phyloP scores from a whole-genome alignment of 495 filamentous ascomycete species.

The Achaetomiella virescens region DNA sequence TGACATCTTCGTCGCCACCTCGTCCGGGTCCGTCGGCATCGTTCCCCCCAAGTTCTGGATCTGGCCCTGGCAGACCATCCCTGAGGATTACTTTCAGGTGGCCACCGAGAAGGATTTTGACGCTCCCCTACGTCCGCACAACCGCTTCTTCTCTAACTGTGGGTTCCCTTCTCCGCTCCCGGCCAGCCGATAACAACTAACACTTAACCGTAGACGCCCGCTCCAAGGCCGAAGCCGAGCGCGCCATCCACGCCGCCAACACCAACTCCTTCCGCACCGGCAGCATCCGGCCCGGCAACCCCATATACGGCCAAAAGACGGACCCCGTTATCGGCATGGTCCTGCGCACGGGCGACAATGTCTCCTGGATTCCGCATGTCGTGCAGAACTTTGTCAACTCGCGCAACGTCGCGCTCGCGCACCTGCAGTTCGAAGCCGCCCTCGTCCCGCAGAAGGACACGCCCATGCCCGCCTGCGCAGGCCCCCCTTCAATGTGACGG shows the following conservation, averaged over 20 bases:
- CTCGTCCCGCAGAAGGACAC: constrained; percentile 24
- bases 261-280: constrained; percentile 47
- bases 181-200: background rate
- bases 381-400: constrained; percentile 52
- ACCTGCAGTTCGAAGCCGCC: constrained; percentile 52
- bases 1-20: constrained; percentile 54
- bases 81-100: constrained; percentile 37
- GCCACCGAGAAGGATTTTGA: constrained; percentile 43
- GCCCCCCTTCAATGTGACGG: constrained; percentile 39
- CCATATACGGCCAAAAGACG: constrained; percentile 48
- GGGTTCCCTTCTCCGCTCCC: background rate
- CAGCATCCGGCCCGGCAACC: constrained; percentile 51
- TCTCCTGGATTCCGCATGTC: constrained; percentile 43
- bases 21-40: constrained; percentile 47
- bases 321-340: constrained; percentile 36
- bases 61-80: constrained; percentile 40
- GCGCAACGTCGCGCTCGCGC: constrained; percentile 52
- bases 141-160: constrained; percentile 50
- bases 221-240: constrained; percentile 50
- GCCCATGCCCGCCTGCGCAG: constrained; percentile 35
- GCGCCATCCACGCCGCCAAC: constrained; percentile 45
- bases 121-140: constrained; percentile 38
- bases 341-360: constrained; percentile 17
- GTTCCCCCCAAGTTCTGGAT: constrained; percentile 42
- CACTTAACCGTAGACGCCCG: constrained; percentile 27